phyloP scores from a whole-genome alignment of 345 rosid species.

The Streptanthus diversifolius region DNA sequence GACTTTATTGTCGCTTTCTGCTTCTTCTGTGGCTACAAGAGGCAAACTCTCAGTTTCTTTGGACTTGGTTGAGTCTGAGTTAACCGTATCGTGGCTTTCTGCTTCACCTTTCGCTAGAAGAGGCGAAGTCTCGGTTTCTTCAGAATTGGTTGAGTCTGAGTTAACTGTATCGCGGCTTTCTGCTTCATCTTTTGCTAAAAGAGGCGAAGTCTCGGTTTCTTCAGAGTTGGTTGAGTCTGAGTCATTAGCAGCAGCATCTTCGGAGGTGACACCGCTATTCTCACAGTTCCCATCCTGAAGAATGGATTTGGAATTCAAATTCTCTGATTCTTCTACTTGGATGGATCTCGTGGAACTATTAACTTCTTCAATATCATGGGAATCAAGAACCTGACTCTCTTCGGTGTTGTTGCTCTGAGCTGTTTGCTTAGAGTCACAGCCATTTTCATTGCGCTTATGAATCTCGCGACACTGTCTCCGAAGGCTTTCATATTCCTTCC shows the following conservation, averaged over 20 bases:
- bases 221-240: slow-evolving; percentile 55
- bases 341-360: slow-evolving; percentile 35
- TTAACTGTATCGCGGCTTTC: slow-evolving; percentile 31
- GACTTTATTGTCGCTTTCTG: slow-evolving; percentile 24
- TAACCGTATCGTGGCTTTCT: slow-evolving; percentile 21
- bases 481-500: slow-evolving; percentile 64
- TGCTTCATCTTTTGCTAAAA: slow-evolving; percentile 33
- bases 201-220: slow-evolving; percentile 49
- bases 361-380: slow-evolving; percentile 42
- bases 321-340: slow-evolving; percentile 36
- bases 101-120: slow-evolving; percentile 34
- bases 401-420: slow-evolving; percentile 39
- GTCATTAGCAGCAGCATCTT: slow-evolving; percentile 45
- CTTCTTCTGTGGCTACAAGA: slow-evolving; percentile 37
- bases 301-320: slow-evolving; percentile 23
- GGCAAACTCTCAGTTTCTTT: slow-evolving; percentile 51
- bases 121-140: slow-evolving; percentile 46
- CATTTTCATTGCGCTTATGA: slow-evolving; percentile 39
- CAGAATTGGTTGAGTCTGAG: slow-evolving; percentile 53
- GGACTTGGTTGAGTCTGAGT: slow-evolving; percentile 43
- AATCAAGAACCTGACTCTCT: slow-evolving; percentile 50
- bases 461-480: slow-evolving; percentile 55
- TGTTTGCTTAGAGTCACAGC: slow-evolving; percentile 40
- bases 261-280: slow-evolving; percentile 45
- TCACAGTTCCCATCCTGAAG: slow-evolving; percentile 44